phyloP scores from a whole-genome alignment of 345 rosid species.

The Lepidium didymum region DNA sequence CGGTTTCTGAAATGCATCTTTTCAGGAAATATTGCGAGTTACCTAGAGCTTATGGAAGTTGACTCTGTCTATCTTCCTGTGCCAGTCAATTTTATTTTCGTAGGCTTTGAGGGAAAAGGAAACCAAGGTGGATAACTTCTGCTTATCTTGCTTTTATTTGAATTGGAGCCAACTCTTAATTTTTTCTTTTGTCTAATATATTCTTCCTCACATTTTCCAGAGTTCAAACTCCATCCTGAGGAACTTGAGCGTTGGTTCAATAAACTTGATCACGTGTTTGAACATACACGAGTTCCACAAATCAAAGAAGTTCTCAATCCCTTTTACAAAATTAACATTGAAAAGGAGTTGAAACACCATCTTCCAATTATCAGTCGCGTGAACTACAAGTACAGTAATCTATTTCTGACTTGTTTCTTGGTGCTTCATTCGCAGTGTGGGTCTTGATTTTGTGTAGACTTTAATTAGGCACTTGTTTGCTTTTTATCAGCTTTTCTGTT shows the following conservation, averaged over 20 bases:
- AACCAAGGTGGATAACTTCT: constrained; percentile 59
- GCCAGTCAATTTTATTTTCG: constrained; percentile 88
- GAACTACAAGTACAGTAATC: constrained; percentile 64
- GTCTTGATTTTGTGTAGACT: constrained; percentile 4
- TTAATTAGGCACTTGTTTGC: background rate
- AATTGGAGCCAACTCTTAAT: background rate
- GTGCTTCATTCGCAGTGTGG: background rate
- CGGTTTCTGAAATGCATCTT: background rate
- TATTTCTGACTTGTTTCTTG: background rate
- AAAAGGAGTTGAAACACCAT: constrained; percentile 58
- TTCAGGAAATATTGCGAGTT: constrained; percentile 74
- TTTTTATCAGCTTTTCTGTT: constrained; percentile 66
- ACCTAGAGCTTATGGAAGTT: constrained; percentile 80
- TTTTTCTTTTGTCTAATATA: constrained; percentile 9
- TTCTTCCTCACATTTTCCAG: constrained; percentile 28
- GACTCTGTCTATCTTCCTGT: constrained; percentile 83
- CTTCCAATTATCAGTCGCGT: constrained; percentile 74
- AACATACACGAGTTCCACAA: constrained; percentile 77
- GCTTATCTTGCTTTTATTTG: background rate
- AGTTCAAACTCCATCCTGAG: constrained; percentile 70
- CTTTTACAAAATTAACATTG: constrained; percentile 56
- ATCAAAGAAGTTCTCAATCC: constrained; percentile 68
- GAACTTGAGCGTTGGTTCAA: constrained; percentile 96
- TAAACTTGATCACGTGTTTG: constrained; percentile 85
- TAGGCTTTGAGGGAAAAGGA: constrained; percentile 96